Evolutionary conservation across 495 filamentous ascomycete genomes (phyloP).

Genomic region (Neurospora sp.): DNA sequence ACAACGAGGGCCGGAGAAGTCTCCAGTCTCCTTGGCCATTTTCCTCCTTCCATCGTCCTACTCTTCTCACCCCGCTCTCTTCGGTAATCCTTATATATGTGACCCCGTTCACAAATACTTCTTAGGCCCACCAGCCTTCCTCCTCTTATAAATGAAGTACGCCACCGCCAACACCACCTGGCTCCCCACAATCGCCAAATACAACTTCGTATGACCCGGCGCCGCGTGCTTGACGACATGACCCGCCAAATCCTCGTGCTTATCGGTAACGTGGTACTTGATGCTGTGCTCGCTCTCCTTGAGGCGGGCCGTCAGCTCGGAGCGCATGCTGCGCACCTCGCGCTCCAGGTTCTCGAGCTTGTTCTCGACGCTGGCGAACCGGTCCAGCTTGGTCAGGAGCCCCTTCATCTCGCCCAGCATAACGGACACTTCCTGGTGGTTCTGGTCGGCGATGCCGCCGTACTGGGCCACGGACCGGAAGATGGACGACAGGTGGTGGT

Average conservation of each 20-base stretch:
- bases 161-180: slow-evolving; percentile 58
- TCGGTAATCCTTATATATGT: too few species aligned
- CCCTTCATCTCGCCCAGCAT: slow-evolving; percentile 30
- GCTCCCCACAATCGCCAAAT: slow-evolving; percentile 64
- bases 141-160: slow-evolving; percentile 76
- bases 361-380: slow-evolving; percentile 26
- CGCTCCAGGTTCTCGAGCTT: slow-evolving; percentile 53
- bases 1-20: not conserved
- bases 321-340: slow-evolving; percentile 48
- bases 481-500: slow-evolving; percentile 60
- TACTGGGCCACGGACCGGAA: slow-evolving; percentile 50
- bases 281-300: slow-evolving; percentile 67
- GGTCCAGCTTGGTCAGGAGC: slow-evolving; percentile 28
- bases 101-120: slow-evolving; percentile 61
- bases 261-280: slow-evolving; percentile 60
- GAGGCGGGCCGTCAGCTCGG: slow-evolving; percentile 32
- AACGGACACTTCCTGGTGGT: slow-evolving; percentile 44
- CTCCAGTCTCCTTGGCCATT: not conserved
- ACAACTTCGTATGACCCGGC: slow-evolving; percentile 60
- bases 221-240: slow-evolving; percentile 42
- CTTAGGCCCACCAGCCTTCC: slow-evolving; percentile 64
- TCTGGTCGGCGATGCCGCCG: slow-evolving; percentile 41
- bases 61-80: not conserved
- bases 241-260: slow-evolving; percentile 56
- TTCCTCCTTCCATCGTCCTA: not conserved